Evolutionary conservation across 139 green algal genomes (phyloP).

Genomic region (Auxenochlorella pyrenoidosa): DNA sequence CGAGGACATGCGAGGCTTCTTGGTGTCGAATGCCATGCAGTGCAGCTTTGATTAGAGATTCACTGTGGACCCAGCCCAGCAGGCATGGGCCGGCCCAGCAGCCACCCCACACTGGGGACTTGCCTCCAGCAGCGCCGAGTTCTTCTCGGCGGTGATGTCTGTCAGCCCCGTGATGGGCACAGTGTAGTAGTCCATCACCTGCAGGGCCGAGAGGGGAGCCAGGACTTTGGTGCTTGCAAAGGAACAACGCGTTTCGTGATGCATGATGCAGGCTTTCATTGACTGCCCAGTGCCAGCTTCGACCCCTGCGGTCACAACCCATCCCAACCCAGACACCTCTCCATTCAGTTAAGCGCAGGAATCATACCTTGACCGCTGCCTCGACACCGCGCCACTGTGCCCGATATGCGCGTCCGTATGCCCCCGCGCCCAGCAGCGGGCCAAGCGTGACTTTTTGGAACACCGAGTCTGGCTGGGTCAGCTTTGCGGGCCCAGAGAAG

Average conservation of each 20-base stretch:
- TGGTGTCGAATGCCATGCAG: too few species aligned
- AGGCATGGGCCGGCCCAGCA: too few species aligned
- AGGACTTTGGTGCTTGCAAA: too few species aligned
- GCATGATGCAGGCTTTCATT: too few species aligned
- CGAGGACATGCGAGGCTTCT: not conserved
- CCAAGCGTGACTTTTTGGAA: slow-evolving; percentile 5
- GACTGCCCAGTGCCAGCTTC: too few species aligned
- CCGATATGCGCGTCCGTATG: not conserved
- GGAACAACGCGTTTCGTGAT: too few species aligned
- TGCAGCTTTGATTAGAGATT: too few species aligned
- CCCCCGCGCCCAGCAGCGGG: not conserved
- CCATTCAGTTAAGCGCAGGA: too few species aligned
- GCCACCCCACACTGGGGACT: not conserved
- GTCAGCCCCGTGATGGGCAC: too few species aligned
- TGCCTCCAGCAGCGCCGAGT: slow-evolving; percentile 8
- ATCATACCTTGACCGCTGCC: not conserved
- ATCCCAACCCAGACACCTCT: not conserved
- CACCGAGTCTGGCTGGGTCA: not conserved
- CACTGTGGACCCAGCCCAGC: too few species aligned
- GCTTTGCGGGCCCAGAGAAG: not conserved
- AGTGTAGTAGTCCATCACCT: slow-evolving; percentile 5
- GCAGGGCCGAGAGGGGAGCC: not conserved
- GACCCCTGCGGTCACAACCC: too few species aligned
- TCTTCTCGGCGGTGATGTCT: not conserved
- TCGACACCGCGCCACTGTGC: not conserved